A percentile compares a stretch with the other conserved stretches of the same genome.
These are phyloP conservation scores for Ophiostoma angusticollis DNA, from an alignment of 2,329 filamentous ascomycete genomes.

Conservation along the genomic window DNA sequence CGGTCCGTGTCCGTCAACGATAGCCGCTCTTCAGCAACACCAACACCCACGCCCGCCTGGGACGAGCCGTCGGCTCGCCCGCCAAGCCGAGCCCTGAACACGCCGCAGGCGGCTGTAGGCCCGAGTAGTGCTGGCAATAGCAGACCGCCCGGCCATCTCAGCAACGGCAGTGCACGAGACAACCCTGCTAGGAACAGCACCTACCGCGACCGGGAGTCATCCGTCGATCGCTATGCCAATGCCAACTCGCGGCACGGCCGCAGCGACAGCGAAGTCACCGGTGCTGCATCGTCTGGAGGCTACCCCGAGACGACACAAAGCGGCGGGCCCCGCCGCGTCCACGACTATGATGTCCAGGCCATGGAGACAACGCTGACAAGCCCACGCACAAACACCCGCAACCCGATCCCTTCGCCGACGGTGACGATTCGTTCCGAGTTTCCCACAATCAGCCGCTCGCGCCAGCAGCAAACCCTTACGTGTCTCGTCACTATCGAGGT, in stretches of 20 bases:
- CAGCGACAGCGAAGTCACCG: constrained; percentile 68
- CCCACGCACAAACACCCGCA: constrained; percentile 59
- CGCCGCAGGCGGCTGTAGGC: constrained; percentile 16
- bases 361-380: constrained; percentile 80
- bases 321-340: constrained; percentile 53
- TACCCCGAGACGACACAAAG: constrained; percentile 67
- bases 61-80: constrained; percentile 46
- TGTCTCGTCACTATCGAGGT: constrained; percentile 92
- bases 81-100: constrained; percentile 34
- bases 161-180: constrained; percentile 21
- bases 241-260: constrained; percentile 47
- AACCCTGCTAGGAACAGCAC: constrained; percentile 25
- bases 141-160: constrained; percentile 17
- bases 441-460: constrained; percentile 79
- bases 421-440: constrained; percentile 97
- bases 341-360: constrained; percentile 91
- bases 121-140: constrained; percentile 24
- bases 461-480: constrained; percentile 88
- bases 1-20: constrained; percentile 65
- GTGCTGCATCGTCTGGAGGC: constrained; percentile 61
- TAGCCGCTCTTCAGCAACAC: constrained; percentile 36
- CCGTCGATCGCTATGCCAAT: constrained; percentile 30
- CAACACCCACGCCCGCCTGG: constrained; percentile 49
- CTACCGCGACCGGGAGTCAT: constrained; percentile 30
- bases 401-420: constrained; percentile 78